Percentiles rank a stretch among this genome's conserved stretches.
Evolutionary conservation across 257 asterid genomes (phyloP).

Genomic region (Ilex asprella): DNA sequence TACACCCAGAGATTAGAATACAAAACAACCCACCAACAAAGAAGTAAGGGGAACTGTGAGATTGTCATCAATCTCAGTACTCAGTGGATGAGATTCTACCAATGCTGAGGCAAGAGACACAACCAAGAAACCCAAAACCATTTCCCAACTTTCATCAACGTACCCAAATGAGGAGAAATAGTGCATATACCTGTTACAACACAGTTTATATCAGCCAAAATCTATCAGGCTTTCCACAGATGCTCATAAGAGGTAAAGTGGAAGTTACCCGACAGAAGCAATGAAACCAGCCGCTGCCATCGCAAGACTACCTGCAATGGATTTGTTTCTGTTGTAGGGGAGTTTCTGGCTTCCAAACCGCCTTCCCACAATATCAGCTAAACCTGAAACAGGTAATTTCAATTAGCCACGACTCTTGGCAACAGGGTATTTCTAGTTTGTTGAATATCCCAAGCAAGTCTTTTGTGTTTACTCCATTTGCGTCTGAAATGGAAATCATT

Average conservation of each 20-base stretch:
- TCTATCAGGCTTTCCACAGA: not conserved
- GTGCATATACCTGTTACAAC: slow-evolving; percentile 61
- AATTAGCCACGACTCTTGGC: too few species aligned
- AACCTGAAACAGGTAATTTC: slow-evolving; percentile 31
- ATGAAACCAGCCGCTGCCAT: slow-evolving; percentile 79
- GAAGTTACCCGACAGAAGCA: slow-evolving; percentile 72
- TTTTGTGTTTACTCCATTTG: too few species aligned
- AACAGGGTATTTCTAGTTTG: too few species aligned
- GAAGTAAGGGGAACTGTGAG: slow-evolving; percentile 79
- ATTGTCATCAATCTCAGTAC: slow-evolving; percentile 80
- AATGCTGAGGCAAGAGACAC: slow-evolving; percentile 68
- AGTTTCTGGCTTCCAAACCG: slow-evolving; percentile 68
- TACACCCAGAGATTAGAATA: slow-evolving; percentile 33
- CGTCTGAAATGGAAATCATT: not conserved
- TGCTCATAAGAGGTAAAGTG: not conserved
- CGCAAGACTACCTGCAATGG: slow-evolving; percentile 59
- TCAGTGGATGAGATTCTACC: slow-evolving; percentile 87
- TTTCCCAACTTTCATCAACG: slow-evolving; percentile 46
- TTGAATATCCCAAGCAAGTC: too few species aligned
- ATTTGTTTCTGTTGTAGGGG: slow-evolving; percentile 75
- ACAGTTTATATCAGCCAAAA: slow-evolving; percentile 11
- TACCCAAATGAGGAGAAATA: slow-evolving; percentile 76
- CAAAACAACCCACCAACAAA: slow-evolving; percentile 50
- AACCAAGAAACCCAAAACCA: slow-evolving; percentile 52
- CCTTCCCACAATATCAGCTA: slow-evolving; percentile 88